Evolutionary conservation across 2,329 filamentous ascomycete species (phyloP).

Genomic region (Aaosphaeria pasadenensis): DNA sequence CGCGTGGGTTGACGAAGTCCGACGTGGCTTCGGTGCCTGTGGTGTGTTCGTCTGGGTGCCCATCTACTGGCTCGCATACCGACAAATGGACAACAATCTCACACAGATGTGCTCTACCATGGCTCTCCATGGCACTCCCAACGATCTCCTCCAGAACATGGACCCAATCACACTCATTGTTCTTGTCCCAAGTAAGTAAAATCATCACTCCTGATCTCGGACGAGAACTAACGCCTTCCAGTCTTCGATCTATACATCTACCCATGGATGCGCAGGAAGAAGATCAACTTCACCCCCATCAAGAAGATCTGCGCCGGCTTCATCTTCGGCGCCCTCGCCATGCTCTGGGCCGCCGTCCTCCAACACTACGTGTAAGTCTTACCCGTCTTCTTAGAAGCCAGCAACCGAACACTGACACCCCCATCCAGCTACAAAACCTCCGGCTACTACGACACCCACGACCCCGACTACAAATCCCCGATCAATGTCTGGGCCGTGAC

Average conservation of each 20-base stretch:
- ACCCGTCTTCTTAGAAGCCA: constrained; percentile 3
- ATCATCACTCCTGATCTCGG: not conserved
- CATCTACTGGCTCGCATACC: constrained; percentile 31
- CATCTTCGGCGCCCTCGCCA: constrained; percentile 60
- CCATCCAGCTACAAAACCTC: constrained; percentile 20
- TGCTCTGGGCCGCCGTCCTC: constrained; percentile 56
- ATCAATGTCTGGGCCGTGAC: constrained; percentile 56
- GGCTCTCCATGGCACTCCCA: constrained; percentile 67
- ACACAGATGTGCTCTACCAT: constrained; percentile 67
- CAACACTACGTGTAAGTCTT: constrained; percentile 53
- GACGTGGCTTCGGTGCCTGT: constrained; percentile 53
- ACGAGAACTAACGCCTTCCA: not conserved
- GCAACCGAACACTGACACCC: constrained; percentile 18
- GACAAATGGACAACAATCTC: constrained; percentile 65
- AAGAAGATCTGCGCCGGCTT: constrained; percentile 74
- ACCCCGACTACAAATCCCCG: constrained; percentile 19
- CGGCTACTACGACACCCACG: not conserved
- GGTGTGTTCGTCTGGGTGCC: constrained; percentile 59
- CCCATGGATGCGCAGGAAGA: constrained; percentile 61
- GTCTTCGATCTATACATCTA: constrained; percentile 65
- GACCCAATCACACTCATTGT: constrained; percentile 75
- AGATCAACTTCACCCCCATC: constrained; percentile 69
- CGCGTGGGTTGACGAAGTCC: constrained; percentile 76
- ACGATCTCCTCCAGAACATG: constrained; percentile 74
- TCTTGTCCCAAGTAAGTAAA: constrained; percentile 41